Conservation (phyloP, 2,329 filamentous ascomycete species). For the Elsinoe necatrix region DNA sequence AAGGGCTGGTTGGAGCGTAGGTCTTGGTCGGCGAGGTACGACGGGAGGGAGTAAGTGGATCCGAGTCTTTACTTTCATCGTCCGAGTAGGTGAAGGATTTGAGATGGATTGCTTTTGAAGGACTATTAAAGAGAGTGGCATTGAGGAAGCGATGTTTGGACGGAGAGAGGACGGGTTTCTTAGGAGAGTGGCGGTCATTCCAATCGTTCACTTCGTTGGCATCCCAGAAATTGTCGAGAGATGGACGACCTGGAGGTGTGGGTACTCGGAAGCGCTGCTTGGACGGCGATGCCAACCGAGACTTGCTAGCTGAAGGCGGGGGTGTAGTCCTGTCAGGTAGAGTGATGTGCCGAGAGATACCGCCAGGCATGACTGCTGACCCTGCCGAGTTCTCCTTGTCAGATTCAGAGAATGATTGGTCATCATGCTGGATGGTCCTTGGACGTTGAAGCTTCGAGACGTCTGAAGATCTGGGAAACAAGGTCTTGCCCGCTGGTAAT, state of each 20-base stretch:
- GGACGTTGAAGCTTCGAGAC: no score
- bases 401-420: slow-evolving; percentile 16
- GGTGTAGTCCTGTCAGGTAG: slow-evolving; percentile 28
- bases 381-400: slow-evolving; percentile 27
- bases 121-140: background rate
- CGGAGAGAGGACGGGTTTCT: slow-evolving; percentile 37
- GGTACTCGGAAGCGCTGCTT: slow-evolving; percentile 43
- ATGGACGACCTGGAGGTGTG: slow-evolving; percentile 45
- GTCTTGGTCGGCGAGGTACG: slow-evolving; percentile 7
- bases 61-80: background rate
- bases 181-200: slow-evolving; percentile 54
- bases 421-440: background rate
- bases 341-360: background rate
- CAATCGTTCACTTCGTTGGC: slow-evolving; percentile 53
- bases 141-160: slow-evolving; percentile 25
- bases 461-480: background rate
- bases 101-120: slow-evolving; percentile 15
- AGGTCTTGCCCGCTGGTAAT: background rate
- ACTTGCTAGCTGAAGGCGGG: slow-evolving; percentile 37
- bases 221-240: slow-evolving; percentile 52
- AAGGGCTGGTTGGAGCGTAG: background rate
- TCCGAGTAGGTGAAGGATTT: slow-evolving; percentile 16
- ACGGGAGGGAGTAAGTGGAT: background rate
- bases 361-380: slow-evolving; percentile 2
- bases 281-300: slow-evolving; percentile 39